Evolutionary conservation across 108 stramenopile genomes (phyloP).

Genomic region (Pseudonitzschia multistriata): DNA sequence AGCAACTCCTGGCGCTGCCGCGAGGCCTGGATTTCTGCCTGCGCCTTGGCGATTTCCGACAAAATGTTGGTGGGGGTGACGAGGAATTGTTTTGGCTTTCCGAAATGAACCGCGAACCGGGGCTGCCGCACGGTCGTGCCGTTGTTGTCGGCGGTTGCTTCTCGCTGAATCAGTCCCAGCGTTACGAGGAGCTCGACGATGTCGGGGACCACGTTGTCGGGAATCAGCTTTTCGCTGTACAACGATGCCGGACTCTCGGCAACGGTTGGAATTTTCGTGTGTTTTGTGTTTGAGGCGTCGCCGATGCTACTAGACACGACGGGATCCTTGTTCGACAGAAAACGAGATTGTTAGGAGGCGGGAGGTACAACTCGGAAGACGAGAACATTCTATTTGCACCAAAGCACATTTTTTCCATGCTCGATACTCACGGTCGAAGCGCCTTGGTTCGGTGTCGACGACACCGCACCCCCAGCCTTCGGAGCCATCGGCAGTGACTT

Average conservation of each 20-base stretch:
- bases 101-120: slow-evolving; percentile 22
- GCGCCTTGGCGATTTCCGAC: slow-evolving; percentile 23
- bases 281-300: neutral
- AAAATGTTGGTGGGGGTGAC: slow-evolving; percentile 27
- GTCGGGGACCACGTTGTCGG: slow-evolving; percentile 14
- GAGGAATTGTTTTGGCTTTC: slow-evolving; percentile 20
- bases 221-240: neutral
- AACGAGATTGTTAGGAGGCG: neutral
- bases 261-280: neutral
- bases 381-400: no score
- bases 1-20: slow-evolving; percentile 33
- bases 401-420: no score
- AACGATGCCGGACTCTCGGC: neutral
- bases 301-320: neutral
- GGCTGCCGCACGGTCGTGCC: slow-evolving; percentile 1
- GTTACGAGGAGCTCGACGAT: slow-evolving; percentile 31
- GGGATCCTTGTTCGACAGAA: neutral
- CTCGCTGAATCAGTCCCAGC: slow-evolving; percentile 22
- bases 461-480: neutral
- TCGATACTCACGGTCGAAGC: neutral
- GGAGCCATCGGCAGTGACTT: neutral
- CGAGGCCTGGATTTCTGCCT: slow-evolving; percentile 26
- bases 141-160: slow-evolving; percentile 1
- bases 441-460: neutral
- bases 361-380: no score